These are phyloP conservation scores for Phylloporus arenicola DNA, from an alignment of 768 basidiomycete species.

Conservation along the genomic window DNA sequence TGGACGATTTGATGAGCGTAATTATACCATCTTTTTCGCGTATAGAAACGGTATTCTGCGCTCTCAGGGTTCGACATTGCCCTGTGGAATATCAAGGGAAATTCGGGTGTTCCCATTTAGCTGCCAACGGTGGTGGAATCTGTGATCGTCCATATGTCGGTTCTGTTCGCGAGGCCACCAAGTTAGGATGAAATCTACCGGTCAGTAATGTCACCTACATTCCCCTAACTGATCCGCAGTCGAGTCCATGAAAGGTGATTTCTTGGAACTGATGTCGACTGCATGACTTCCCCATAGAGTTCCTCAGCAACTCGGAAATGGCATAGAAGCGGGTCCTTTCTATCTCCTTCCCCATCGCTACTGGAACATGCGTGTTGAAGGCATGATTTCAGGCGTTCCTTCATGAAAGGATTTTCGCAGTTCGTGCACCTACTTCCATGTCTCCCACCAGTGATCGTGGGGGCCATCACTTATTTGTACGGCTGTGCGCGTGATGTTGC, in stretches of 20 bases:
- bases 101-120: conserved; percentile 61
- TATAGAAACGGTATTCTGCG: conserved; percentile 37
- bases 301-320: not conserved
- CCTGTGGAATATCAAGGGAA: conserved; percentile 77
- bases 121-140: conserved; percentile 39
- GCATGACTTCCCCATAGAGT: not conserved
- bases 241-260: not conserved
- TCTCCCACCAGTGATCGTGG: no score
- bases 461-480: no score
- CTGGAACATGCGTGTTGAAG: no score
- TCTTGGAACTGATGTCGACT: not conserved
- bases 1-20: not conserved
- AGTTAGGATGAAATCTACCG: conserved; percentile 53
- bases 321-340: not conserved
- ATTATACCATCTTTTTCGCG: not conserved
- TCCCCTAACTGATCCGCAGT: not conserved
- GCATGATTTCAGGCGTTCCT: no score
- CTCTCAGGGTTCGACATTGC: conserved; percentile 64
- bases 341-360: not conserved
- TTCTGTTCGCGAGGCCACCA: conserved; percentile 39
- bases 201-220: conserved; percentile 25
- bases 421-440: no score
- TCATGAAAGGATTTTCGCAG: no score
- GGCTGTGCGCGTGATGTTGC: conserved; percentile 59
- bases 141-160: conserved; percentile 47